phyloP scores from a whole-genome alignment of 2,329 filamentous ascomycete genomes.

The Ramularia collo-cygni region DNA sequence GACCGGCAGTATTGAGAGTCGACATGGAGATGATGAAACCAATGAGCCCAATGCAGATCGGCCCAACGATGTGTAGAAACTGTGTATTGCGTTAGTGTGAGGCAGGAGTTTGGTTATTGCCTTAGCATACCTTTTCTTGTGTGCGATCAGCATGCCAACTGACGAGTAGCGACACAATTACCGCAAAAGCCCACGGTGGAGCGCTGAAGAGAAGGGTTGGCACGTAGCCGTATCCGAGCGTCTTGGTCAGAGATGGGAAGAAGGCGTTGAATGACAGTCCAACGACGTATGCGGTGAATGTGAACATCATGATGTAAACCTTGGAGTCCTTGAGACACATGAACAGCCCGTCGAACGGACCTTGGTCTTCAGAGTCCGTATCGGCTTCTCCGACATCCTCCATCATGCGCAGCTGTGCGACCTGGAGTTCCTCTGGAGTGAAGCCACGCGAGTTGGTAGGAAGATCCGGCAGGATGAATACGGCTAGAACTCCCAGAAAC shows the following conservation, averaged over 20 bases:
- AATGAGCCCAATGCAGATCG: slow-evolving; percentile 44
- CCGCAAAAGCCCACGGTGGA: slow-evolving; percentile 30
- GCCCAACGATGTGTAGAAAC: slow-evolving; percentile 45
- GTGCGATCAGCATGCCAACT: slow-evolving; percentile 32
- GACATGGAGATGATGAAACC: slow-evolving; percentile 52
- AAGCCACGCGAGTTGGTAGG: slow-evolving; percentile 36
- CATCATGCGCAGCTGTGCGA: slow-evolving; percentile 44
- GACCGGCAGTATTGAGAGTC: slow-evolving; percentile 44
- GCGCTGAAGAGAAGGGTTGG: slow-evolving; percentile 30
- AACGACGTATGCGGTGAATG: too few relatives aligned
- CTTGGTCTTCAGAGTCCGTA: slow-evolving; percentile 35
- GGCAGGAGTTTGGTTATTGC: too few relatives aligned
- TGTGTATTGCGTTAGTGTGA: slow-evolving; percentile 9
- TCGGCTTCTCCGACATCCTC: slow-evolving; percentile 47
- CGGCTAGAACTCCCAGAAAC: slow-evolving; percentile 21
- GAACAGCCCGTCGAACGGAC: too few relatives aligned
- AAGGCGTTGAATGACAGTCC: slow-evolving; percentile 24
- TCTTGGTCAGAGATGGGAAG: slow-evolving; percentile 32
- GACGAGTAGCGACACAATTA: slow-evolving; percentile 26
- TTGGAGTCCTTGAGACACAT: slow-evolving; percentile 37
- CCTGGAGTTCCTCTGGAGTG: slow-evolving; percentile 39
- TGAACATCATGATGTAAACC: slow-evolving; percentile 33
- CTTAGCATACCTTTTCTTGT: slow-evolving; percentile 18
- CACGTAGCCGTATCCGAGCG: slow-evolving; percentile 30
- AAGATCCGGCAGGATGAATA: slow-evolving; percentile 43